phyloP scores from a whole-genome alignment of 352 stramenopile species.

The Blastocystis sp. region DNA sequence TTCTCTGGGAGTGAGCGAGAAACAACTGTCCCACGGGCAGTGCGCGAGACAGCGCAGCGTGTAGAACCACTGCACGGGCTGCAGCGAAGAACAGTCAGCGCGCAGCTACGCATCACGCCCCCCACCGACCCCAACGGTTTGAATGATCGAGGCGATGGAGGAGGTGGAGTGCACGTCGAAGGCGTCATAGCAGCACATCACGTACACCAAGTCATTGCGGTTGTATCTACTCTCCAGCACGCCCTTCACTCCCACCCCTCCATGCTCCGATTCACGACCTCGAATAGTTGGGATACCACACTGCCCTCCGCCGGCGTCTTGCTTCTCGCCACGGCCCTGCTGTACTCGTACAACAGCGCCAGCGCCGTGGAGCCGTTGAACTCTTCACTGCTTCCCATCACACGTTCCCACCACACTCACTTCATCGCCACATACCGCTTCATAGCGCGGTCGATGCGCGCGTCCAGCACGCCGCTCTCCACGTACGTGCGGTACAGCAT shows the following conservation, averaged over 20 bases:
- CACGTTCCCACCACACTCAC: neutral
- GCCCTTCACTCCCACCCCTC: neutral
- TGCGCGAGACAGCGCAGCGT: neutral
- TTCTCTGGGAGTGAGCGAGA: neutral
- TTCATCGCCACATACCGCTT: constrained; percentile 2
- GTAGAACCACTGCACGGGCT: constrained; percentile 28
- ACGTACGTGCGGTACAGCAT: constrained; percentile 48
- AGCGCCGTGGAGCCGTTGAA: constrained; percentile 9
- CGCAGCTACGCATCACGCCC: neutral
- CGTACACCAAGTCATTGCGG: neutral
- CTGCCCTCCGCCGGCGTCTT: neutral
- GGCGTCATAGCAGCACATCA: constrained; percentile 33
- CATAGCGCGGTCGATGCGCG: constrained; percentile 1
- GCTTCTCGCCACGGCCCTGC: neutral
- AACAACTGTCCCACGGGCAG: neutral
- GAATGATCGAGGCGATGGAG: neutral
- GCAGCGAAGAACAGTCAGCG: neutral
- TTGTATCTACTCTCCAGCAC: neutral
- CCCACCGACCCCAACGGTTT: too few relatives aligned
- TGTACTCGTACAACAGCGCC: constrained; percentile 7
- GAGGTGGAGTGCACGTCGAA: neutral
- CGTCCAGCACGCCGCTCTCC: neutral
- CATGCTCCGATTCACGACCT: neutral
- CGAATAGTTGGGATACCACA: constrained; percentile 1
- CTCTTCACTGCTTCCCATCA: neutral